These are phyloP conservation scores for Trichosanthes cucumerina DNA, from an alignment of 306 rosid genomes.

Conservation along the genomic window DNA sequence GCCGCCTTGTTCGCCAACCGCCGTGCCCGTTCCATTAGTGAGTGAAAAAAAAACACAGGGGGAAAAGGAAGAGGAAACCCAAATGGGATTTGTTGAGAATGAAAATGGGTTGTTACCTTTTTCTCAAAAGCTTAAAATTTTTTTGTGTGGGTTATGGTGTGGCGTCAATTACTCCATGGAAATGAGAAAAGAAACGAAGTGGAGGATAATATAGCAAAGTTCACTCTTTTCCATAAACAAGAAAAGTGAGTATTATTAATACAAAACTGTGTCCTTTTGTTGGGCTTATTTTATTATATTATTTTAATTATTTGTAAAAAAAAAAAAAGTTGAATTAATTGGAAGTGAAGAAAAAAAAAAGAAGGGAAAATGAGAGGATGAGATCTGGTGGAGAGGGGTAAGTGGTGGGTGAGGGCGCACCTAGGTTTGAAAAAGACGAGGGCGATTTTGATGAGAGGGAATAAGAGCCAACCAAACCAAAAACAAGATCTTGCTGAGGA, in stretches of 20 bases:
- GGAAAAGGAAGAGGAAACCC: not conserved
- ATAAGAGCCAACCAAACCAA: not conserved
- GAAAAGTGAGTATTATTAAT: not conserved
- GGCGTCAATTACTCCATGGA: not conserved
- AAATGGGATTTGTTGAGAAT: constrained; percentile 18
- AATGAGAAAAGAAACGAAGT: not conserved
- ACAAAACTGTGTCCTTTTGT: too few relatives aligned
- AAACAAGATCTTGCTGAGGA: constrained; percentile 3
- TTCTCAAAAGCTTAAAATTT: not conserved
- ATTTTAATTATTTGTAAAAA: too few relatives aligned
- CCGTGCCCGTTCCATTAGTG: constrained; percentile 88
- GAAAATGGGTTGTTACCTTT: not conserved
- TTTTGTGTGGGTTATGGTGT: not conserved
- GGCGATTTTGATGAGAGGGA: constrained; percentile 1
- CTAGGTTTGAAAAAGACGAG: constrained; percentile 45
- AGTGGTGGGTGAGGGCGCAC: constrained; percentile 52
- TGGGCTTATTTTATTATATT: too few relatives aligned
- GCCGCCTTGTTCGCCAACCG: constrained; percentile 77
- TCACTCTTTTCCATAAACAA: not conserved
- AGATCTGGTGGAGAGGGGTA: constrained; percentile 33
- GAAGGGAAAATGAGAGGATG: not conserved
- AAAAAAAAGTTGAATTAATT: too few relatives aligned
- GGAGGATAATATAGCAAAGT: constrained; percentile 6
- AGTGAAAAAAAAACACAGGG: not conserved
- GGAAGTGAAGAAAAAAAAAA: too few relatives aligned